Evolutionary conservation across 2,329 filamentous ascomycete species (phyloP), one percentile per base, ranked within the genome.

Genomic region (Aschersonia sp.): DNA sequence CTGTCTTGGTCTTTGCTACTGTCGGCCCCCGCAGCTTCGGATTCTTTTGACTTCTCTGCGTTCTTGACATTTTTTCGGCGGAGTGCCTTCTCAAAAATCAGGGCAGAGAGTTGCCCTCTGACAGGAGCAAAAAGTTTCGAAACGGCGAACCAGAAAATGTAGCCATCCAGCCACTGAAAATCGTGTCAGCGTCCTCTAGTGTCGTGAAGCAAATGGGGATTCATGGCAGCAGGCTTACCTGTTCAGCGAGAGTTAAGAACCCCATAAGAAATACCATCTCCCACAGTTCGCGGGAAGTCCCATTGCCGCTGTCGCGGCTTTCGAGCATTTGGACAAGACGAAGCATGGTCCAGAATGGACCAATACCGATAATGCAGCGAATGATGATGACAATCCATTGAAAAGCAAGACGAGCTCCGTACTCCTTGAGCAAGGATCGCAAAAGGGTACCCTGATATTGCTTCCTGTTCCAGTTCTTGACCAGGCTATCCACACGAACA

Each of bases 51-150:
- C 56, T 74, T 79, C 37, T 68, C 69, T 5, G 75, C 70, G 9
- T 77, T 74, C 59, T 87, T 87, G 41, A 85, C 77, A 59, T 89
- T 85, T 59, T 90, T 90, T 45, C 81, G 75, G 42, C 81, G 74
- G 70, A 88, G 78, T 0, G 83, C 76, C 60, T 92, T 92, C 50
- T 81, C 76, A 55, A 89, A 90, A 12, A 90, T 75, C 6, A 87
- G 69, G 1, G 83, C 74, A 2, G 82, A 79, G 2, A 92, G 66
- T 55, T 88, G 81, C 31, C 79, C 74, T 46, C 83, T 77, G 12
- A 89, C 67, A 0, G 83, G 81, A 30, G 87, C 70, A 43, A 72
- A 72, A 9, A 89, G 59, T 46, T 77, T 72, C 1, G 74, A 71
- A 61, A 74, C 81, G 0, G 76, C 77, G 44, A 82, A 65, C 81